Evolutionary conservation across 2,329 filamentous ascomycete genomes (phyloP).

Genomic region (Triangularia setosa): DNA sequence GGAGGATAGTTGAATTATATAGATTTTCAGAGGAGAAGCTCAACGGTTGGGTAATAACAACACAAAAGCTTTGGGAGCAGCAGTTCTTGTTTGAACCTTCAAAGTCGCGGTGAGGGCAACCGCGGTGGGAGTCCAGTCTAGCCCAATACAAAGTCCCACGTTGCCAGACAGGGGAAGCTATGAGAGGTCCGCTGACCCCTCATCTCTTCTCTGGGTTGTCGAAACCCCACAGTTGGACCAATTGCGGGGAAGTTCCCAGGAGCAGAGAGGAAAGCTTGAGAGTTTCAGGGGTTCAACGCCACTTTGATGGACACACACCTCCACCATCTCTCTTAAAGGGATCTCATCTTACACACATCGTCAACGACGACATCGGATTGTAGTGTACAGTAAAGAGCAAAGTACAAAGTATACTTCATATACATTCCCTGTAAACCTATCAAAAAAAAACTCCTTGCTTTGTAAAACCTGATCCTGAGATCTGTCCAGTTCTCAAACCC

Average conservation of each 20-base stretch:
- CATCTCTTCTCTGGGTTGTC: background rate
- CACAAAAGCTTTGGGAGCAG: no score
- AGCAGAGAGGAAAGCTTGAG: background rate
- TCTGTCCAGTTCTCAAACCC: background rate
- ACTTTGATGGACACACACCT: background rate
- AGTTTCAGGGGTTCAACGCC: background rate
- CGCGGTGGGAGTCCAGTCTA: background rate
- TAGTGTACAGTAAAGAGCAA: background rate
- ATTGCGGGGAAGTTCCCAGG: background rate
- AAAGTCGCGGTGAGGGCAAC: background rate
- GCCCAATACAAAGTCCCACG: background rate
- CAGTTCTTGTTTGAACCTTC: background rate
- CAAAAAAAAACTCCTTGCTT: background rate
- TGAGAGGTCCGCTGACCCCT: constrained; percentile 7
- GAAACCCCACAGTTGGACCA: background rate
- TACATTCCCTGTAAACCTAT: background rate
- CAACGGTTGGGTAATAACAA: background rate
- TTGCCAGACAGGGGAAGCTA: constrained; percentile 8
- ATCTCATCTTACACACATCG: background rate
- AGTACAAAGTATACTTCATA: background rate
- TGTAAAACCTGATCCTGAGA: background rate
- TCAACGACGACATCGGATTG: background rate
- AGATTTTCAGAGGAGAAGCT: background rate
- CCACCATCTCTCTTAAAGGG: background rate
- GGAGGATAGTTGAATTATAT: background rate